These are phyloP conservation scores for Elsinoe australis DNA, from an alignment of 2,329 filamentous ascomycete species.

Conservation along the genomic window DNA sequence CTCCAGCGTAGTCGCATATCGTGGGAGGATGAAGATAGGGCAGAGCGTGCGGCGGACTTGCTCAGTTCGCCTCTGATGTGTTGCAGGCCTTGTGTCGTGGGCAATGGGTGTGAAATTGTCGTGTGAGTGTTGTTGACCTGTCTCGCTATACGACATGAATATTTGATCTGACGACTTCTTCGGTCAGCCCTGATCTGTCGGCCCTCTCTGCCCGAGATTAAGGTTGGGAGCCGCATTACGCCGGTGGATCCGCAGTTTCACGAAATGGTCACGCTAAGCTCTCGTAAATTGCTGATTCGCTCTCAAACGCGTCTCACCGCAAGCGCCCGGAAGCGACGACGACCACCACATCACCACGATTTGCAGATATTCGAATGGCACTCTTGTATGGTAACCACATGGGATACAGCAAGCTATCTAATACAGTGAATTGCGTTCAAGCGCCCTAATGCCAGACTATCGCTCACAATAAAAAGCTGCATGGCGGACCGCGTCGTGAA, in stretches of 20 bases:
- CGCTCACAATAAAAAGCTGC: not conserved
- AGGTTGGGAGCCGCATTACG: constrained; percentile 12
- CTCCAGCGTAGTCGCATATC: constrained; percentile 2
- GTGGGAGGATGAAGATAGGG: not conserved
- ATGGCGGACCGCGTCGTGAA: constrained; percentile 1
- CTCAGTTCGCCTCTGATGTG: too few species aligned
- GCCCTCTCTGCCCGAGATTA: constrained; percentile 10
- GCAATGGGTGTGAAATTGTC: too few species aligned
- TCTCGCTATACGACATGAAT: not conserved
- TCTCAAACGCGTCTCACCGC: not conserved
- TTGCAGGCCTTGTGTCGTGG: too few species aligned
- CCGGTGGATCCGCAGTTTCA: not conserved
- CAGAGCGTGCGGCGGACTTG: too few species aligned
- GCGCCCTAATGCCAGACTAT: constrained; percentile 7
- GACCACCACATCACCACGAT: not conserved
- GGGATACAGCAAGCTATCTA: constrained; percentile 17
- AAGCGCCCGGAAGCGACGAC: constrained; percentile 5
- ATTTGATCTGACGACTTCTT: constrained; percentile 8
- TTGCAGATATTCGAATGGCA: not conserved
- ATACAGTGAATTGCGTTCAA: not conserved
- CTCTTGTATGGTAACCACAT: not conserved
- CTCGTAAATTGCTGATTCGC: too few species aligned
- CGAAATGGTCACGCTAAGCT: constrained; percentile 11
- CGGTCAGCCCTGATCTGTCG: not conserved
- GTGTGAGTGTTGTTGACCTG: not conserved